These are phyloP conservation scores for Sparassis latifolia DNA, from an alignment of 1,284 basidiomycete genomes.

Conservation along the genomic window DNA sequence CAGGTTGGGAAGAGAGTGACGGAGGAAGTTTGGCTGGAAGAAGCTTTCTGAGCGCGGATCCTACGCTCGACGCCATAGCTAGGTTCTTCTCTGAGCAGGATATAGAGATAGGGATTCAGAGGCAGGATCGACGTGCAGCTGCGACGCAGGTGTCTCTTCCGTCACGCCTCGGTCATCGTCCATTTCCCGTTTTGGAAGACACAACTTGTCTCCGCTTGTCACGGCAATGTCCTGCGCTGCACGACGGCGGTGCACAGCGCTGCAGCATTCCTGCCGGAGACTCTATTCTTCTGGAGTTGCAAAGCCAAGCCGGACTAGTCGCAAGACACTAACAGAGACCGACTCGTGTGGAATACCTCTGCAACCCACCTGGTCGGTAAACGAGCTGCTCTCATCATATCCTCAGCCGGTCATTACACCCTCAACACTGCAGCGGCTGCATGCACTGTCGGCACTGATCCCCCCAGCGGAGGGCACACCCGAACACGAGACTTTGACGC, in stretches of 20 bases:
- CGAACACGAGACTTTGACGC: slow-evolving; percentile 42
- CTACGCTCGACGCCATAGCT: slow-evolving; percentile 8
- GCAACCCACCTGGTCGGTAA: slow-evolving; percentile 70
- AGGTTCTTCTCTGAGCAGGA: no score
- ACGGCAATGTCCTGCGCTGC: no score
- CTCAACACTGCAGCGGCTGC: slow-evolving; percentile 50
- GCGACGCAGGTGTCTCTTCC: no score
- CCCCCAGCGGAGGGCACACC: slow-evolving; percentile 51
- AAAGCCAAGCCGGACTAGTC: no score
- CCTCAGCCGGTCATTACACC: slow-evolving; percentile 55
- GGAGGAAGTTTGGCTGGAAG: slow-evolving; percentile 49
- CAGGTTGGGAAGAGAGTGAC: slow-evolving; percentile 45
- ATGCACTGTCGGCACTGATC: slow-evolving; percentile 62
- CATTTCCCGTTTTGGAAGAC: no score
- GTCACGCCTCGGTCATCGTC: no score
- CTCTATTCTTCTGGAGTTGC: no score
- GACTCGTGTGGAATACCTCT: slow-evolving; percentile 58
- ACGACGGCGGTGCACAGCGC: no score
- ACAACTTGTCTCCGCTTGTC: no score
- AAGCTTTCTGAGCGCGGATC: slow-evolving; percentile 44
- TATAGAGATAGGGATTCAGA: no score
- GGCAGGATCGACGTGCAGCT: no score
- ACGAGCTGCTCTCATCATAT: slow-evolving; percentile 67
- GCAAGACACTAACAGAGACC: slow-evolving; percentile 20
- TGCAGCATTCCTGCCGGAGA: no score